phyloP scores from a whole-genome alignment of 2,329 filamentous ascomycete species.

The Diplocarpon mali region DNA sequence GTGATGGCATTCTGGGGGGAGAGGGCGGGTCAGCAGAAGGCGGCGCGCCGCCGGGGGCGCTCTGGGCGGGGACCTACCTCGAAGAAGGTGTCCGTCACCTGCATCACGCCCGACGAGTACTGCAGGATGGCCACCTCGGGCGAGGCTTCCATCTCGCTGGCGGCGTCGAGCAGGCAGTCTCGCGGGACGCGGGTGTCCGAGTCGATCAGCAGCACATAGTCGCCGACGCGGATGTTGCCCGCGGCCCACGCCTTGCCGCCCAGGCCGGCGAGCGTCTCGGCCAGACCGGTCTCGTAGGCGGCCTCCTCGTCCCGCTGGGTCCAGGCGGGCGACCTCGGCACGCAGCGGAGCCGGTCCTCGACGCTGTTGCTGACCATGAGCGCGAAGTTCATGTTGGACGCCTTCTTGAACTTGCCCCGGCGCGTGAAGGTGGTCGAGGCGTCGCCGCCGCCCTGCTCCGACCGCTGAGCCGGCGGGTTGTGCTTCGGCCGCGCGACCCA shows the following conservation, averaged over 20 bases:
- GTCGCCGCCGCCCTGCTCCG: slow-evolving; percentile 31
- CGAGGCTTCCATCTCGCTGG: slow-evolving; percentile 72
- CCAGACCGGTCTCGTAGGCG: slow-evolving; percentile 54
- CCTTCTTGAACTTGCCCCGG: slow-evolving; percentile 46
- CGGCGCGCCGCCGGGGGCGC: too few relatives aligned
- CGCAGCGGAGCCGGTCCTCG: slow-evolving; percentile 52
- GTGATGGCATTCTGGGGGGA: slow-evolving; percentile 50
- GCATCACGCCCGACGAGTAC: slow-evolving; percentile 69
- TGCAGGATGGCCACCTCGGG: slow-evolving; percentile 72
- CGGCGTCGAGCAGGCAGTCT: slow-evolving; percentile 69
- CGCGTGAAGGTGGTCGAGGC: slow-evolving; percentile 40
- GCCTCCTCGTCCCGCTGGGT: slow-evolving; percentile 55
- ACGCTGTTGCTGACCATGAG: slow-evolving; percentile 58
- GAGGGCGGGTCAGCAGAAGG: too few relatives aligned
- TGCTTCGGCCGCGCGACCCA: slow-evolving; percentile 58
- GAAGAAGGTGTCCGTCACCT: slow-evolving; percentile 63
- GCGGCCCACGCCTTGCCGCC: slow-evolving; percentile 68
- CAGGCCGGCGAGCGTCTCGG: slow-evolving; percentile 50
- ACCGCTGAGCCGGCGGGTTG: background rate
- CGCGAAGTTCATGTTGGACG: slow-evolving; percentile 63
- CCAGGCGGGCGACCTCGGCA: slow-evolving; percentile 51
- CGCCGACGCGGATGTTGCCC: slow-evolving; percentile 75
- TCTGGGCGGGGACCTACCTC: slow-evolving; percentile 28
- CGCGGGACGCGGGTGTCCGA: slow-evolving; percentile 68
- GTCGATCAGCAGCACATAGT: slow-evolving; percentile 71